Evolutionary conservation across 1,284 basidiomycete genomes (phyloP), one percentile per base, ranked within the genome.

Genomic region (Coniferiporia sulphurascens): DNA sequence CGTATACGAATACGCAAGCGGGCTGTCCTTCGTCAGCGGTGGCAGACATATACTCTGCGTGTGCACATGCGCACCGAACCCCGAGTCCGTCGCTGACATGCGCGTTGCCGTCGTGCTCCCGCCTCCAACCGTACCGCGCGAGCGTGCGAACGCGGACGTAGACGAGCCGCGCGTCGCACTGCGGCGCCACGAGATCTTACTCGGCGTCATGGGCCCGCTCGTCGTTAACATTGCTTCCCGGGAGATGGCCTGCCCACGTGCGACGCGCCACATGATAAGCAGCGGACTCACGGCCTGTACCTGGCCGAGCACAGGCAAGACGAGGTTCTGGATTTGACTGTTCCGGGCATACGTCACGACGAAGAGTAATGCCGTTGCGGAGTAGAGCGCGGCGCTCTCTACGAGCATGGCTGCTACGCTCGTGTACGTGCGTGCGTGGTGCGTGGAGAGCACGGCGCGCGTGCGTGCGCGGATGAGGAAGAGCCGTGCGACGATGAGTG

Each of bases 281-380:
- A 61, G 22, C 27, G 62, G 62, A 34, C 55, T 58, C 10, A 63
- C 32, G n/a, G 74, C 74, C 66, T 75, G 74, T 22, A 74, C 58
- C 59, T 75, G 74, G 1, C 73, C 72, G 4, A 76, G 65, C 43
- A 72, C 60, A 0, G 74, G 74, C 0, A 75, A 64, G 10, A 76
- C 62, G 4, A 69, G 67, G 48, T 70, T 71, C 58, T 72, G 73
- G 15, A 71, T 38, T 0, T 70, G 67, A 54, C 68, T 72, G 35
- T 64, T 62, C 10, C 67, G 38, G 0, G 68, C 72, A 32, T 70
- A 70, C 4, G 66, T 60, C 32, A 74, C 63, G 27, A 75, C 67
- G 43, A 69, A 66, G 4, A 72, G 44, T n/a, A 74, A 52, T 0
- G 69, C 66, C 1, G 70, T 65, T 13, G 66, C 56, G 1, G 65